These are phyloP conservation scores for Fomitopsis betulina DNA, from an alignment of 1,284 basidiomycete genomes.

Conservation along the genomic window DNA sequence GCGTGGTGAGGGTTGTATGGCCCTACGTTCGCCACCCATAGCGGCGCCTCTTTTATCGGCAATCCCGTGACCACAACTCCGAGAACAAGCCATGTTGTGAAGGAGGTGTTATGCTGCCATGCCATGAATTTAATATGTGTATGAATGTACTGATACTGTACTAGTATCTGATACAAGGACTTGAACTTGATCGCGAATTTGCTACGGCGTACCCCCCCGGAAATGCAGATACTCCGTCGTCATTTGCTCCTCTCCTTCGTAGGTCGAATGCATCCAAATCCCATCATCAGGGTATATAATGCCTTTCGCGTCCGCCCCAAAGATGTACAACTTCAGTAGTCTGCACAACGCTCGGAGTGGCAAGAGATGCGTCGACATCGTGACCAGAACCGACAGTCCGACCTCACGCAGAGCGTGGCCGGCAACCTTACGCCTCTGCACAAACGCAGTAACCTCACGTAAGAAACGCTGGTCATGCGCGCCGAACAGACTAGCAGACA, in stretches of 20 bases:
- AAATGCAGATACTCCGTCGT: neutral
- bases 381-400: neutral
- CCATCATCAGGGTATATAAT: neutral
- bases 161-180: neutral
- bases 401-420: neutral
- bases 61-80: too few species aligned
- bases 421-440: neutral
- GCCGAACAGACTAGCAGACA: neutral
- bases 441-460: neutral
- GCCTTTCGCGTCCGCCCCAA: neutral
- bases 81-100: too few species aligned
- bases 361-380: neutral
- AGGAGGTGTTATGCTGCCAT: too few species aligned
- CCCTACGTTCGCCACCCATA: too few species aligned
- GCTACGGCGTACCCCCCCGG: neutral
- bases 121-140: too few species aligned
- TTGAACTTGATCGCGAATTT: too few species aligned
- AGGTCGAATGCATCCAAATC: neutral
- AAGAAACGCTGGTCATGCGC: neutral
- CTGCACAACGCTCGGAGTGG: neutral
- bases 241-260: neutral
- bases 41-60: too few species aligned
- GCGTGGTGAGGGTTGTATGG: neutral
- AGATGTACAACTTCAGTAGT: neutral
- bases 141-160: neutral